Conservation (phyloP, 495 filamentous ascomycete species). For the Massariosphaeria phaeospora region DNA sequence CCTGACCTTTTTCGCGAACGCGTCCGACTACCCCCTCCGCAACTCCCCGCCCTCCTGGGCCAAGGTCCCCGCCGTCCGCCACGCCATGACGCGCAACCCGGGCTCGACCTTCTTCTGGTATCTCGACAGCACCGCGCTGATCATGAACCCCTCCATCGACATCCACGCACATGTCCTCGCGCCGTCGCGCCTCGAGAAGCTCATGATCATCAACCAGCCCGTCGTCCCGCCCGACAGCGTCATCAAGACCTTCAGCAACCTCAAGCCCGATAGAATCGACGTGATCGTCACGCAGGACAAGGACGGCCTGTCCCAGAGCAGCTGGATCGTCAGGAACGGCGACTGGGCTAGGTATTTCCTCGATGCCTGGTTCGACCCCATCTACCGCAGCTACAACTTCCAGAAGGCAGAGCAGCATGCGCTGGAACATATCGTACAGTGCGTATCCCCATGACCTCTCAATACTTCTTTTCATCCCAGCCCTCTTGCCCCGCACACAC, state of each 20-base stretch:
- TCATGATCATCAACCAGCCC: conserved; percentile 79
- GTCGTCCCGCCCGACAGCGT: conserved; percentile 94
- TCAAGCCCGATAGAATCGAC: conserved; percentile 70
- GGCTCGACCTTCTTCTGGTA: conserved; percentile 76
- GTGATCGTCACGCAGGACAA: conserved; percentile 80
- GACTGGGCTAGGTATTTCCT: conserved; percentile 91
- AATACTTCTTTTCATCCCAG: neutral
- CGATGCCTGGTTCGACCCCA: conserved; percentile 93
- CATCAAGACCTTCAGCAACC: conserved; percentile 86
- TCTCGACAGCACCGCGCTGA: conserved; percentile 73
- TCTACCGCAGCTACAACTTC: conserved; percentile 91
- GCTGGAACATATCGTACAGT: conserved; percentile 55
- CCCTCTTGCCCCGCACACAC: neutral
- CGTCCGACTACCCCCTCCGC: conserved; percentile 69
- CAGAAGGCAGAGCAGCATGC: conserved; percentile 91
- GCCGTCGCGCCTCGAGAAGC: conserved; percentile 58
- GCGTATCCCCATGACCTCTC: conserved; percentile 8
- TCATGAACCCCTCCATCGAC: conserved; percentile 77
- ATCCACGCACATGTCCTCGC: conserved; percentile 68
- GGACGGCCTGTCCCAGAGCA: conserved; percentile 69
- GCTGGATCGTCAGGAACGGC: conserved; percentile 74
- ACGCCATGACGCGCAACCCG: conserved; percentile 77
- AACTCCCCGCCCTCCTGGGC: conserved; percentile 69
- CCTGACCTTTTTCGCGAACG: conserved; percentile 71
- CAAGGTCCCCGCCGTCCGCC: conserved; percentile 76